These are phyloP conservation scores for Neurospora crassa DNA, from an alignment of 2,329 filamentous ascomycete species.

Conservation along the genomic window DNA sequence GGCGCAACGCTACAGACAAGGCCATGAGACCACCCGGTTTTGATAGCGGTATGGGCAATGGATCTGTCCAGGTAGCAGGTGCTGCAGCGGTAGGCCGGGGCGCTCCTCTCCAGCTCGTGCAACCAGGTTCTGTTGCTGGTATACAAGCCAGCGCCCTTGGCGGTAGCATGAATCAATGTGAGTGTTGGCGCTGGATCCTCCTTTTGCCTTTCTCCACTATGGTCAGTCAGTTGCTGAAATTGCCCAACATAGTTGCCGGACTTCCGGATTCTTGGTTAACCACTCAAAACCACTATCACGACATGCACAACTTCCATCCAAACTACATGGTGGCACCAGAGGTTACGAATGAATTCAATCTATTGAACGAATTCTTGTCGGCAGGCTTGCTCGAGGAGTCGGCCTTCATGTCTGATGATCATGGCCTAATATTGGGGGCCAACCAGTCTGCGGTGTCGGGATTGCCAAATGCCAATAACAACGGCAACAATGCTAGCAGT, in stretches of 20 bases:
- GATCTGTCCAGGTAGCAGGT: constrained; percentile 30
- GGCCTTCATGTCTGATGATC: constrained; percentile 59
- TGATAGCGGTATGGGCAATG: constrained; percentile 25
- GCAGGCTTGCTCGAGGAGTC: constrained; percentile 83
- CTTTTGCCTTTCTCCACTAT: constrained; percentile 2
- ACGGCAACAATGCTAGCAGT: constrained; percentile 24
- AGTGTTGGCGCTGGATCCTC: constrained; percentile 30
- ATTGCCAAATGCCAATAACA: constrained; percentile 34
- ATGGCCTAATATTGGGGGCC: constrained; percentile 32
- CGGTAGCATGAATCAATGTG: constrained; percentile 66
- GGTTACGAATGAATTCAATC: constrained; percentile 91
- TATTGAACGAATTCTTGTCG: constrained; percentile 93
- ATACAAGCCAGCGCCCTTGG: constrained; percentile 49
- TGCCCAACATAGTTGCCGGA: constrained; percentile 51
- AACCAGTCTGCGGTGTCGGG: constrained; percentile 37
- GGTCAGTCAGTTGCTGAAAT: constrained; percentile 15
- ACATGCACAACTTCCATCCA: constrained; percentile 88
- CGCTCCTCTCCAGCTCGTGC: constrained; percentile 57
- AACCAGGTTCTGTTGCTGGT: constrained; percentile 59
- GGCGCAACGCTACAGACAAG: constrained; percentile 47
- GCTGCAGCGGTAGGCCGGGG: constrained; percentile 37
- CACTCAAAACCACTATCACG: constrained; percentile 76
- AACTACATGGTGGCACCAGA: constrained; percentile 92
- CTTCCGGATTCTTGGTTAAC: constrained; percentile 76
- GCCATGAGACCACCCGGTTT: constrained; percentile 46